Conservation (phyloP, 208 protist genomes). For the Wallacemonas sp. region DNA sequence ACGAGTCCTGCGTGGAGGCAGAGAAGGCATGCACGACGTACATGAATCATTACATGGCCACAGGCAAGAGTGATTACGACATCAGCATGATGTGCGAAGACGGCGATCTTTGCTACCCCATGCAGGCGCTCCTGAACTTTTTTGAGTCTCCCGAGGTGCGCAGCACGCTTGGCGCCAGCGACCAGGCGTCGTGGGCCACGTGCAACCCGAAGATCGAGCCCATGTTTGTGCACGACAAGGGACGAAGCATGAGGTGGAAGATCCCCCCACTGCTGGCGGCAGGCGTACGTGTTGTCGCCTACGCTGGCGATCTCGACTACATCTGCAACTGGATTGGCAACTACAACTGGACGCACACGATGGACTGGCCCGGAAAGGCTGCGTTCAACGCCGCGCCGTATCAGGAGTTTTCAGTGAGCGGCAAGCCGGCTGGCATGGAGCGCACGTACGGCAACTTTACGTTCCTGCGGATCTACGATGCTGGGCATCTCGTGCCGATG, state of each 20-base stretch:
- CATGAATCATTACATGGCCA: slow-evolving; percentile 20
- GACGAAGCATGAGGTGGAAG: slow-evolving; percentile 59
- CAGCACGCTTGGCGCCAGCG: neutral
- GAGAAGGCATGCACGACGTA: slow-evolving; percentile 56
- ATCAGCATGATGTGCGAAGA: slow-evolving; percentile 61
- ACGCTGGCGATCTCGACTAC: slow-evolving; percentile 91
- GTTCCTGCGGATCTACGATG: slow-evolving; percentile 79
- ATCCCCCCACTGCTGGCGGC: slow-evolving; percentile 60
- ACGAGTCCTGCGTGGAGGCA: slow-evolving; percentile 26
- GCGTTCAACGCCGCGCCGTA: slow-evolving; percentile 48
- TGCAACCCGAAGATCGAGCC: slow-evolving; percentile 54
- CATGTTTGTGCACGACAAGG: slow-evolving; percentile 64
- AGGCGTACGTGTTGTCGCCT: slow-evolving; percentile 85
- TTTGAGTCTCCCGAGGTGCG: neutral
- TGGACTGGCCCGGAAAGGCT: slow-evolving; percentile 73
- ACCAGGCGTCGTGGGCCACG: slow-evolving; percentile 35
- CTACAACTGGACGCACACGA: slow-evolving; percentile 62
- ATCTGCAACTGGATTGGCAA: slow-evolving; percentile 94
- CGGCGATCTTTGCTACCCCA: slow-evolving; percentile 88
- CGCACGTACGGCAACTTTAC: slow-evolving; percentile 44
- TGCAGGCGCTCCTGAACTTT: slow-evolving; percentile 17
- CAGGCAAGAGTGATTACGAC: slow-evolving; percentile 85
- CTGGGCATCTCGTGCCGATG: slow-evolving; percentile 90
- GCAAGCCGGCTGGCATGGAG: slow-evolving; percentile 29
- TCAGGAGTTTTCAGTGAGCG: slow-evolving; percentile 25